Percentiles rank a stretch among this genome's conserved stretches.
phyloP scores from a whole-genome alignment of 331 rosid genomes.

The Spiraea crenata region DNA sequence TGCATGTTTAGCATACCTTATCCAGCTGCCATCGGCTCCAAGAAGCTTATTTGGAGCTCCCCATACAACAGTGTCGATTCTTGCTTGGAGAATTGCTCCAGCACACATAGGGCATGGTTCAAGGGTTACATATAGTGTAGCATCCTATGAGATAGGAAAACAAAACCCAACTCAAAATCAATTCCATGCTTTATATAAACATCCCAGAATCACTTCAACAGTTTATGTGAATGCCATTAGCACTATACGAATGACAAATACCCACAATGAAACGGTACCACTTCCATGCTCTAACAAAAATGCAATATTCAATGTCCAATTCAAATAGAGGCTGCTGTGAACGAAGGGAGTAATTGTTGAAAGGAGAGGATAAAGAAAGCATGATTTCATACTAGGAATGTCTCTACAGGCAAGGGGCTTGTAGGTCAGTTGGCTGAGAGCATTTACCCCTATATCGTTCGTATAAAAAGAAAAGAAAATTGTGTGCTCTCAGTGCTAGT shows the following conservation, averaged over 20 bases:
- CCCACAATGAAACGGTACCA: too few relatives aligned
- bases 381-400: not conserved
- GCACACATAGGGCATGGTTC: conserved; percentile 99
- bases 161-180: conserved; percentile 19
- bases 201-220: not conserved
- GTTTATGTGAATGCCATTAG: not conserved
- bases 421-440: too few relatives aligned
- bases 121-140: conserved; percentile 82
- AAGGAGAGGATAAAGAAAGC: not conserved
- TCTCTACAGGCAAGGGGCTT: too few relatives aligned
- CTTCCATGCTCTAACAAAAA: not conserved
- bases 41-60: conserved; percentile 99
- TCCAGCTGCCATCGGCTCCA: conserved; percentile 99
- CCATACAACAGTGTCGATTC: conserved; percentile 81
- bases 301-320: too few relatives aligned
- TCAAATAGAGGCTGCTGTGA: not conserved
- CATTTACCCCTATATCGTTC: too few relatives aligned
- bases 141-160: conserved; percentile 43
- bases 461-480: too few relatives aligned
- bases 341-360: too few relatives aligned
- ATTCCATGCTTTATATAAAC: too few relatives aligned
- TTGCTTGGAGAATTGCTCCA: conserved; percentile 94
- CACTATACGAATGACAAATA: not conserved
- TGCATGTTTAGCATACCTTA: conserved; percentile 48
- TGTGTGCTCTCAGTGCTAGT: not conserved